Evolutionary conservation across 768 basidiomycete species (phyloP).

Genomic region (Trametes cubensis): DNA sequence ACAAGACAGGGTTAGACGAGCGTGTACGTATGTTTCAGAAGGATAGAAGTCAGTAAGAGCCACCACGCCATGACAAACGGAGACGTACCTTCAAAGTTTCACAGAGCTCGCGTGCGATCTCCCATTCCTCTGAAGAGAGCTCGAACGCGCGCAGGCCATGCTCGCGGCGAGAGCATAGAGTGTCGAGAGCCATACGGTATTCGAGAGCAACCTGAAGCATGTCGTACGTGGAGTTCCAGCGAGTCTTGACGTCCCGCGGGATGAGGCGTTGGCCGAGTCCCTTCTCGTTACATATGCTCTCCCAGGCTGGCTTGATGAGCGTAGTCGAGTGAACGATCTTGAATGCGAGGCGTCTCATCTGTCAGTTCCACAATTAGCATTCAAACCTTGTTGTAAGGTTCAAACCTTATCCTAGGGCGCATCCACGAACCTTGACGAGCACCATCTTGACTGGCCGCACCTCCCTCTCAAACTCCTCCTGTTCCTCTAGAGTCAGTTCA

Average conservation of each 20-base stretch:
- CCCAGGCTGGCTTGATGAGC: conserved; percentile 3
- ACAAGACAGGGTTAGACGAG: too few relatives aligned
- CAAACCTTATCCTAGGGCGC: too few relatives aligned
- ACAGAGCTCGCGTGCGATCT: conserved; percentile 34
- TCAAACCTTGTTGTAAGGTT: too few relatives aligned
- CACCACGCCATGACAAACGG: too few relatives aligned
- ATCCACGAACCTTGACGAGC: too few relatives aligned
- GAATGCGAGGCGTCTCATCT: too few relatives aligned
- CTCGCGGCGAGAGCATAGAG: conserved; percentile 26
- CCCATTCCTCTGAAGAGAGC: conserved; percentile 37
- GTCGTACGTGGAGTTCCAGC: conserved; percentile 44
- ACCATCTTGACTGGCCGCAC: too few relatives aligned
- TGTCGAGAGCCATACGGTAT: conserved; percentile 33
- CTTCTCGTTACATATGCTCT: neutral
- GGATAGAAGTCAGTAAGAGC: too few relatives aligned
- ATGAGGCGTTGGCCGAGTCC: conserved; percentile 26
- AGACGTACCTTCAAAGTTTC: conserved; percentile 32
- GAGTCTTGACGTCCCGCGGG: conserved; percentile 42
- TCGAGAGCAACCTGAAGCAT: conserved; percentile 40
- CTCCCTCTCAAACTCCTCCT: too few relatives aligned
- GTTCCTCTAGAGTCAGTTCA: too few relatives aligned
- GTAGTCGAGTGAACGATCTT: conserved; percentile 11
- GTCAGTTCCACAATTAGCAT: too few relatives aligned
- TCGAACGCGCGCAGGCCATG: conserved; percentile 32
- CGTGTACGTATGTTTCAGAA: too few relatives aligned